Base-by-base conservation (phyloP, 441 rosid genomes). In the California macrophylla region DNA sequence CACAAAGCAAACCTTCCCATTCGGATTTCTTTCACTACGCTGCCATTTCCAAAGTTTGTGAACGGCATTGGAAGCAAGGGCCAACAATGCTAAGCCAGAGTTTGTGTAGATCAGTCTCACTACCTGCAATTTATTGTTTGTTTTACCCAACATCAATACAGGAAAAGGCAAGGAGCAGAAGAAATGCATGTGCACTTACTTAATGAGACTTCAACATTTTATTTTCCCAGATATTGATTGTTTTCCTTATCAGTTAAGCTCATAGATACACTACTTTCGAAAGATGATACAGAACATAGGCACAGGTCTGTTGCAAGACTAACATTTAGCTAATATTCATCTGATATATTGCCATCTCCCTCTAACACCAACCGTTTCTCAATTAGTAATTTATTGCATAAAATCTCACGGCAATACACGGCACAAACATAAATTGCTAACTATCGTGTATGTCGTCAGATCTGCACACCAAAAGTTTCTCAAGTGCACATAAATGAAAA, bases 21-120 rank as follows among this genome's bases (percentile, higher is more conserved):
- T 88, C 34, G 9, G 21, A 72, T 87, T 84, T 29, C 89, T 79
- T 23, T 89, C 93, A 78, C 74, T 85, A 74, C 82, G 79, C 75
- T 83, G 91, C 96, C 96, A 90, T 76, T 88, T 90, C 96, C 96
- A 90, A 66, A 90, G 90, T 84, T 86, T 86, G 79, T 88, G 96
- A 28, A 85, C 90, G 4, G 96, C 96, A 83, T 90, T 90, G 70
- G 96, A 86, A 29, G 89, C 83, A 74, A 90, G 81, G 20, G 91
- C 96, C 80, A 90, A 75, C 63, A 90, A 75, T 47, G 90, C 85
- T 50, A 73, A 71, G 61, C 93, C 96, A 64, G 93, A 83, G 77
- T 90, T 88, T 67, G 93, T 86, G 70, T 86, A 90, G 58, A 90
- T 88, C 71, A 90, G 81, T 69, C 93, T 86, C 29, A 86, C 72